A percentile compares a stretch with the other conserved stretches of the same genome.
These are phyloP conservation scores for Harrya chromipes DNA, from an alignment of 768 basidiomycete species.

Conservation along the genomic window DNA sequence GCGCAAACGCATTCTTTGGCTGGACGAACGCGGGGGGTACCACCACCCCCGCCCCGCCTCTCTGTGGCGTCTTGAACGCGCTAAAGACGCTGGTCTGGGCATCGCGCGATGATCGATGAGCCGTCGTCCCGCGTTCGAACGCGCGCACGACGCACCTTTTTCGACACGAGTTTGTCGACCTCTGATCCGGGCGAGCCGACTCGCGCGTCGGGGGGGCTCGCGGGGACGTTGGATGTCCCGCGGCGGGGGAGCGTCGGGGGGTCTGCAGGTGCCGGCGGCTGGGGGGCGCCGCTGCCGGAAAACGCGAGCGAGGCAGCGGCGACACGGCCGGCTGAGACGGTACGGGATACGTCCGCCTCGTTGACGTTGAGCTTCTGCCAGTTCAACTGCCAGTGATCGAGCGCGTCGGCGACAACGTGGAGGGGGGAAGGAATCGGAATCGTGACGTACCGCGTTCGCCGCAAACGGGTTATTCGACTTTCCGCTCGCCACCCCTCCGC, in stretches of 20 bases:
- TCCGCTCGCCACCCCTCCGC: constrained; percentile 4
- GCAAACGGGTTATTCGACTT: constrained; percentile 36
- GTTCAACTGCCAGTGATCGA: too few species aligned
- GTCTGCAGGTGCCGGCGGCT: neutral
- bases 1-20: constrained; percentile 45
- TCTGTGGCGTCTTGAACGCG: constrained; percentile 31
- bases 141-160: constrained; percentile 21
- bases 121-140: too few species aligned
- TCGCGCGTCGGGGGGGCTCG: constrained; percentile 15
- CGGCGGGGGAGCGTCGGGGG: constrained; percentile 8
- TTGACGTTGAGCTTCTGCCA: constrained; percentile 27
- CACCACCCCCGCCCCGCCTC: constrained; percentile 43
- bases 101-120: too few species aligned
- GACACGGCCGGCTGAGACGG: constrained; percentile 44
- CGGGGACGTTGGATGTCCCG: neutral
- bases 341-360: constrained; percentile 32
- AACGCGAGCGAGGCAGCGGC: constrained; percentile 55
- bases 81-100: constrained; percentile 25
- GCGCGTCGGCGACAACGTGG: too few species aligned
- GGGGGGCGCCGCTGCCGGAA: constrained; percentile 9
- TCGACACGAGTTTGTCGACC: constrained; percentile 27
- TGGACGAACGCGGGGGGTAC: constrained; percentile 37
- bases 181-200: constrained; percentile 15
- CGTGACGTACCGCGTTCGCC: constrained; percentile 31
- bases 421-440: neutral